Conservation (phyloP, 257 asterid genomes). For the Nyctanthes arbortristis region DNA sequence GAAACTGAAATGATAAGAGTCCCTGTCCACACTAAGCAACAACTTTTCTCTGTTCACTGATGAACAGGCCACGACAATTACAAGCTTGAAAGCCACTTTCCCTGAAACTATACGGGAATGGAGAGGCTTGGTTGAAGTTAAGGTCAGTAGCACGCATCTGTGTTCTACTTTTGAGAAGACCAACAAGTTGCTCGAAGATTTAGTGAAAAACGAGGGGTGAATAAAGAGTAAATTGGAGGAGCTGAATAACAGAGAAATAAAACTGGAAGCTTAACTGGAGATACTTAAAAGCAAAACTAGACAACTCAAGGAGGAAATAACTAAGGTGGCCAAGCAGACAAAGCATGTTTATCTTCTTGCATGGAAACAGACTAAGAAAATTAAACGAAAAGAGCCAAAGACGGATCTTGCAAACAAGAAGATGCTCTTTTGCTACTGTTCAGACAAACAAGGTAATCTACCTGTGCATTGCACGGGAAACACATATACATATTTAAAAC, state of each 20-base stretch:
- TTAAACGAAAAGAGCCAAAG: background rate
- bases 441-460: too few relatives aligned
- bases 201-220: background rate
- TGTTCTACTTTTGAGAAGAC: conserved; percentile 8
- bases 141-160: background rate
- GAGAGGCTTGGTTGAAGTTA: background rate
- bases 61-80: background rate
- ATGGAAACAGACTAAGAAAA: background rate
- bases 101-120: background rate
- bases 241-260: background rate
- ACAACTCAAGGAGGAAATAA: background rate
- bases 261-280: conserved; percentile 3
- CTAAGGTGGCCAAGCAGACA: background rate
- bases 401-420: background rate
- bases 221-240: background rate
- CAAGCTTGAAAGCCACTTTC: background rate
- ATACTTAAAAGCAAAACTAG: background rate
- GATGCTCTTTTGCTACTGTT: too few relatives aligned
- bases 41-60: background rate
- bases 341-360: conserved; percentile 7
- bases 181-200: background rate
- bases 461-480: too few relatives aligned
- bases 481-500: too few relatives aligned
- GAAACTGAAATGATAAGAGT: conserved; percentile 6
- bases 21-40: background rate